A percentile compares a stretch with the other conserved stretches of the same genome.
Conservation (phyloP, 441 rosid species). For the Metrosideros polymorpha region DNA sequence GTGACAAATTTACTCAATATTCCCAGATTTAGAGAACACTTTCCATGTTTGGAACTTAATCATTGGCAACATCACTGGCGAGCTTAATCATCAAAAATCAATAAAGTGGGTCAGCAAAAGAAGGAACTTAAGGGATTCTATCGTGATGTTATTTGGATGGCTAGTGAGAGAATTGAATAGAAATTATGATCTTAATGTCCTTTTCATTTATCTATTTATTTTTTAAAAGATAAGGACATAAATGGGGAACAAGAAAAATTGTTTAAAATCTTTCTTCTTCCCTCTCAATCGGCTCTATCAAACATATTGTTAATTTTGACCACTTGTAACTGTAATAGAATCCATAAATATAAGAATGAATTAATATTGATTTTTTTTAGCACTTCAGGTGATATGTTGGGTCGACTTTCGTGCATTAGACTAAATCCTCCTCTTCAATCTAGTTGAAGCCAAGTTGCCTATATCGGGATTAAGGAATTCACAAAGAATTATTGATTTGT, state of each 20-base stretch:
- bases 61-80: not conserved
- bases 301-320: not conserved
- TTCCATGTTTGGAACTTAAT: not conserved
- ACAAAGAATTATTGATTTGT: not conserved
- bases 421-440: not conserved
- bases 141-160: not conserved
- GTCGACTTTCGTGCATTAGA: too few species aligned
- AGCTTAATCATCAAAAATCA: not conserved
- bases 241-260: not conserved
- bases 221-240: not conserved
- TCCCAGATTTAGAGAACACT: not conserved
- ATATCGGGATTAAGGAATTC: not conserved
- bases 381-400: not conserved
- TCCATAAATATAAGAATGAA: not conserved
- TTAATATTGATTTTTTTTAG: not conserved
- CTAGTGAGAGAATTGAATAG: not conserved
- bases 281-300: not conserved
- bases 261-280: not conserved
- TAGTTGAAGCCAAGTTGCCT: not conserved
- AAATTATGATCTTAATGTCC: not conserved
- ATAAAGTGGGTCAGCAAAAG: not conserved
- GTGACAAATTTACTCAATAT: not conserved
- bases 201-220: not conserved
- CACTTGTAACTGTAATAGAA: not conserved
- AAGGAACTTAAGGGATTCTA: not conserved